Evolutionary conservation across 2,329 filamentous ascomycete genomes (phyloP), one percentile per base, ranked within the genome.

Genomic region (Diaporthe aspalathi): DNA sequence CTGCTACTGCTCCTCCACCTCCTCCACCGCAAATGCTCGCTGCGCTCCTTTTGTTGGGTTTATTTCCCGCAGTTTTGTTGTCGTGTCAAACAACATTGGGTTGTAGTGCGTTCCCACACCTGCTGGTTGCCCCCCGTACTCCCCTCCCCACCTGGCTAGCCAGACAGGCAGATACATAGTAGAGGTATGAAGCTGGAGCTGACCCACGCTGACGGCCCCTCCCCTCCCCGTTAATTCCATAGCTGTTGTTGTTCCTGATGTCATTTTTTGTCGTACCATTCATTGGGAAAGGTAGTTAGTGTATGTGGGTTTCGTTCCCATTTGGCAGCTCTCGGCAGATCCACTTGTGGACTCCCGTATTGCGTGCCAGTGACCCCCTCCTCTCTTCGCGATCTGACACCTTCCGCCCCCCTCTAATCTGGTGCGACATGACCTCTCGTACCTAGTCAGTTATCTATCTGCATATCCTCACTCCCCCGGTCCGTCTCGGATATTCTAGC

Each of bases 171-270:
- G 47, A 49, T n/a, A 8, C 32, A 35, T 5, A 5, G 2, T 24
- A 6, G 22, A 38, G 35, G 5, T 12, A 9, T 49, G 11, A 16
- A 8, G 35, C 6, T 5, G 35, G 6, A n/a, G n/a, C n/a, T n/a
- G n/a, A n/a, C n/a, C 35, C 9, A 12, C 35, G 22, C 22, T 17
- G 49, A 12, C 49, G 8, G 2, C 24, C n/a, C n/a, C n/a, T n/a
- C n/a, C n/a, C n/a, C n/a, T n/a, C 27, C 54, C 54, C 54, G 22
- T 60, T 60, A 60, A 60, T 60, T 60, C 54, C 14, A 43, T 57
- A 27, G 54, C 11, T 8, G 35, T 43, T 43, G n/a, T 35, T 35
- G 53, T 35, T 27, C 54, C n/a, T 57, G 54, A 43, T 57, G 54
- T 43, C 54, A 57, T 57, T 3, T 57, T 3, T 16, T 57, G 35